These are phyloP conservation scores for Eucalyptus cloeziana DNA, from an alignment of 345 rosid species.

Conservation along the genomic window DNA sequence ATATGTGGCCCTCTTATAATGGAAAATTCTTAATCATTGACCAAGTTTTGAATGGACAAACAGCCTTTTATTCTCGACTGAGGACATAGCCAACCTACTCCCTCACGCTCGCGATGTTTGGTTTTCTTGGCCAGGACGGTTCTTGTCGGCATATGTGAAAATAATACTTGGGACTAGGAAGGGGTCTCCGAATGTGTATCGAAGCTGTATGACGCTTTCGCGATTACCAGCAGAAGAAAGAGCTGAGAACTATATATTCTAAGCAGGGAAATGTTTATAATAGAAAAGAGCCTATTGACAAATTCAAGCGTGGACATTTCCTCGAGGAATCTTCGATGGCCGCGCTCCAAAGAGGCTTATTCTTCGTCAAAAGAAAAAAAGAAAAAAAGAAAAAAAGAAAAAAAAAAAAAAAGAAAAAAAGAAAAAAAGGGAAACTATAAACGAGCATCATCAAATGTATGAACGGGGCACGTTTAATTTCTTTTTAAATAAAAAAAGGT, in stretches of 20 bases:
- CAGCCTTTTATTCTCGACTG: not conserved
- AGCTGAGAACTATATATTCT: not conserved
- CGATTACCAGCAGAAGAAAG: not conserved
- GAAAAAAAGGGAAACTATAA: not conserved
- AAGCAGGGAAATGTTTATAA: not conserved
- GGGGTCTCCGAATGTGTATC: not conserved
- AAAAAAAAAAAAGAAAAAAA: no score
- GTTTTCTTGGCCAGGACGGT: not conserved
- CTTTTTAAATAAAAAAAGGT: not conserved
- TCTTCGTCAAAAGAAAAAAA: not conserved
- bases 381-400: fast-evolving
- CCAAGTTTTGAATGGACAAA: not conserved
- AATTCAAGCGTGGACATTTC: not conserved
- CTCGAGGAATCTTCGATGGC: not conserved
- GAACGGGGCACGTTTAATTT: not conserved
- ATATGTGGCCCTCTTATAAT: not conserved
- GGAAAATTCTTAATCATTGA: not conserved
- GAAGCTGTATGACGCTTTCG: not conserved
- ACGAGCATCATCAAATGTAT: not conserved
- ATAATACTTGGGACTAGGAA: not conserved
- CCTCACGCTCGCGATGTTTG: not conserved
- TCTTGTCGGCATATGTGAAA: not conserved
- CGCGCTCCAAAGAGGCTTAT: not conserved
- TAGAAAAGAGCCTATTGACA: not conserved
- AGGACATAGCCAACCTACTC: not conserved